phyloP scores from a whole-genome alignment of 768 basidiomycete genomes.

The Mycena galopus region DNA sequence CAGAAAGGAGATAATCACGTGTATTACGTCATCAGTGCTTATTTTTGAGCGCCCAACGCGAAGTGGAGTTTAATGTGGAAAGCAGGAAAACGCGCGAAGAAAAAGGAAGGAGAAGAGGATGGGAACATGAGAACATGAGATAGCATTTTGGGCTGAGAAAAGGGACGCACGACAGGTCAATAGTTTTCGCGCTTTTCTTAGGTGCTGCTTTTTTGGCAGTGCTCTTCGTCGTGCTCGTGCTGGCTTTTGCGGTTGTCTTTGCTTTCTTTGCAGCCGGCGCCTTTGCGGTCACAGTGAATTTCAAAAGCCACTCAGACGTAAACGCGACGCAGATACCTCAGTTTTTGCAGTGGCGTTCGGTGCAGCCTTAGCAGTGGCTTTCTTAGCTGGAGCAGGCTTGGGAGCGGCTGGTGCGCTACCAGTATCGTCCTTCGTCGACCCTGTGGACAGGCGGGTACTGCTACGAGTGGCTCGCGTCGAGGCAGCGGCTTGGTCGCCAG shows the following conservation, averaged over 20 bases:
- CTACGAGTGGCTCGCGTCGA: slow-evolving; percentile 62
- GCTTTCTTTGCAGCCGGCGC: slow-evolving; percentile 57
- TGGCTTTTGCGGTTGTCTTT: slow-evolving; percentile 43
- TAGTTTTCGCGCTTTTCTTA: slow-evolving; percentile 33
- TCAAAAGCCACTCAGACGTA: not conserved
- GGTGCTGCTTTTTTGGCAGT: slow-evolving; percentile 36
- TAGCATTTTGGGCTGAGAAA: not conserved
- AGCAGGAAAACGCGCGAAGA: not conserved
- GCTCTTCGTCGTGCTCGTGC: slow-evolving; percentile 30
- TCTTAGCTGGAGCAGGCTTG: slow-evolving; percentile 44
- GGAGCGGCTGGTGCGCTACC: slow-evolving; percentile 43
- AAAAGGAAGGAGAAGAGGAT: not conserved
- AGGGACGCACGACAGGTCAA: slow-evolving; percentile 28
- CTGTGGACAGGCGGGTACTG: slow-evolving; percentile 50
- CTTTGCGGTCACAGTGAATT: slow-evolving; percentile 16
- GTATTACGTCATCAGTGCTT: slow-evolving; percentile 47
- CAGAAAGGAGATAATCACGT: slow-evolving; percentile 16
- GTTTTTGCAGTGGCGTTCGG: slow-evolving; percentile 39
- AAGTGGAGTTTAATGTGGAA: not conserved
- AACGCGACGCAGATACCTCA: slow-evolving; percentile 28
- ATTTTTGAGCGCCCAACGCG: not conserved
- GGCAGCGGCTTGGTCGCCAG: slow-evolving; percentile 46
- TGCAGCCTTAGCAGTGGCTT: slow-evolving; percentile 37
- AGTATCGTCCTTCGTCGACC: slow-evolving; percentile 40
- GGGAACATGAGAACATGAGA: not conserved